Evolutionary conservation across 1,284 basidiomycete species (phyloP).

Genomic region (Somion occarium): DNA sequence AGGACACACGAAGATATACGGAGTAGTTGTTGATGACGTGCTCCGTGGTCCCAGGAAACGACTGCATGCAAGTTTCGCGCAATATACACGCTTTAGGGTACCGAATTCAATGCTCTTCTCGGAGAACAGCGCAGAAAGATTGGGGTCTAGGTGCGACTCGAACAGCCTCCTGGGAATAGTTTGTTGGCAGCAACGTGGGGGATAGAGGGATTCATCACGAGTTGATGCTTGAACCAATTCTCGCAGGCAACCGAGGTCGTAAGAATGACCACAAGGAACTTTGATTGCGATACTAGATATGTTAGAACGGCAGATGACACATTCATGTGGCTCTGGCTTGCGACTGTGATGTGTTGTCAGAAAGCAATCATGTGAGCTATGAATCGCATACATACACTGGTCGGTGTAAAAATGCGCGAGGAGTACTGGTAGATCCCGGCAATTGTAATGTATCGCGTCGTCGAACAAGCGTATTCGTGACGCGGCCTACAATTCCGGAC

Average conservation of each 20-base stretch:
- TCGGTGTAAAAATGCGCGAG: not conserved
- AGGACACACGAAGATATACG: constrained; percentile 13
- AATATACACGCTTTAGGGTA: constrained; percentile 32
- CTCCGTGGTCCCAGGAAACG: constrained; percentile 29
- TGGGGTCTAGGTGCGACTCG: constrained; percentile 18
- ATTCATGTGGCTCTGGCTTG: constrained; percentile 14
- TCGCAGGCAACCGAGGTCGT: constrained; percentile 28
- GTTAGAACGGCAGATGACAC: constrained; percentile 17
- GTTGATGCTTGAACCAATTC: constrained; percentile 27
- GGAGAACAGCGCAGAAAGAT: constrained; percentile 18
- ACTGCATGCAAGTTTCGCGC: constrained; percentile 29
- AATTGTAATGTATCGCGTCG: not conserved
- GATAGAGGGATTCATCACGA: constrained; percentile 31
- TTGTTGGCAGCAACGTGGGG: constrained; percentile 30
- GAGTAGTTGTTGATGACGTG: constrained; percentile 6
- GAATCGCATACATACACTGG: not conserved
- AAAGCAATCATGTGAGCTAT: not conserved
- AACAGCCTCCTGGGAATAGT: constrained; percentile 26
- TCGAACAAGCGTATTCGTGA: not conserved
- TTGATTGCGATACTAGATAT: constrained; percentile 18
- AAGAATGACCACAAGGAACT: constrained; percentile 29
- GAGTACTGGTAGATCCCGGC: no score
- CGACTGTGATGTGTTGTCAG: constrained; percentile 1
- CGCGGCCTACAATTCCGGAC: not conserved
- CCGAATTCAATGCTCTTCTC: constrained; percentile 25